phyloP scores from a whole-genome alignment of 2,329 filamentous ascomycete genomes.

The Aureobasidium mangrovei region DNA sequence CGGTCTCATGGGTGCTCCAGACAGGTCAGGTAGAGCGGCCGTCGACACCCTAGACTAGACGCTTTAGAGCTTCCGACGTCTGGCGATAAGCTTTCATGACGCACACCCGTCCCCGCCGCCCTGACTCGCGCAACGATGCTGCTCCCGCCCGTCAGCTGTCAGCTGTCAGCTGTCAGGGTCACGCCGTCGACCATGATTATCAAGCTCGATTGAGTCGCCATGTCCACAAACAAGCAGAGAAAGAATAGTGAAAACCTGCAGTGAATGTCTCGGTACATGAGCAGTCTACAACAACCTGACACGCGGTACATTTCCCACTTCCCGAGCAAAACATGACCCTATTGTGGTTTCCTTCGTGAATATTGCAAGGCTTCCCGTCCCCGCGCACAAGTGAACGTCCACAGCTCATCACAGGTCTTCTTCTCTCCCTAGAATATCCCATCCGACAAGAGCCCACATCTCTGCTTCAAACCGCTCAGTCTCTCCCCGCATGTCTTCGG shows the following conservation, averaged over 20 bases:
- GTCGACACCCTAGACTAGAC: neutral
- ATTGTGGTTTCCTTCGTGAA: too few species aligned
- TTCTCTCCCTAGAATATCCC: constrained; percentile 38
- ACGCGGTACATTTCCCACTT: neutral
- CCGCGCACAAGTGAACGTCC: neutral
- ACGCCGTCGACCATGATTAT: neutral
- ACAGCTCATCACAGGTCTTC: neutral
- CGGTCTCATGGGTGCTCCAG: neutral
- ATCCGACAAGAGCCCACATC: constrained; percentile 50
- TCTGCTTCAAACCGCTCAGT: constrained; percentile 48
- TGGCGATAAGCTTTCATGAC: constrained; percentile 14
- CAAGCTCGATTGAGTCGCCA: too few species aligned
- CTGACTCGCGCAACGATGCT: neutral
- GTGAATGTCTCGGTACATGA: too few species aligned
- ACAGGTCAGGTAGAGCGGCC: neutral
- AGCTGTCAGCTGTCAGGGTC: neutral
- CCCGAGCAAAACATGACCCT: neutral
- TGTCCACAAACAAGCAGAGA: too few species aligned
- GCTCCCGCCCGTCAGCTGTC: neutral
- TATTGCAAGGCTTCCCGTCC: too few species aligned
- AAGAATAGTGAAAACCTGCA: too few species aligned
- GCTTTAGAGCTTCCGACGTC: neutral
- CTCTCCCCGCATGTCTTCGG: constrained; percentile 32
- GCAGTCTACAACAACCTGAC: too few species aligned
- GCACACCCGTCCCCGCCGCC: neutral